Conservation (phyloP, 192 early-diverging fungal species). For the Obelidium mucronatum region DNA sequence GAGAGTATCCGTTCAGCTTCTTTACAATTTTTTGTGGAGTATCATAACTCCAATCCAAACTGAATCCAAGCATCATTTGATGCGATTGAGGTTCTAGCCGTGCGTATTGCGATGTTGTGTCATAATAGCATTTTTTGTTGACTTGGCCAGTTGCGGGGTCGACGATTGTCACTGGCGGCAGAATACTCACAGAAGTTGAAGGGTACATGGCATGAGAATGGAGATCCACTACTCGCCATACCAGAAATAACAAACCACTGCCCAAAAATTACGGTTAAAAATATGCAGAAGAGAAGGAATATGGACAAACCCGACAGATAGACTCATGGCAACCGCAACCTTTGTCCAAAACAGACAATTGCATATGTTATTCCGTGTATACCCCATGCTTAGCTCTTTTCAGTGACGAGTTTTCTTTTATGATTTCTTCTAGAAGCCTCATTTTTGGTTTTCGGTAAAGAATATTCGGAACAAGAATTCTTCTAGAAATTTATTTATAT, state of each 20-base stretch:
- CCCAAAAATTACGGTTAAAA: not conserved
- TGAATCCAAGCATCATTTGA: slow-evolving; percentile 33
- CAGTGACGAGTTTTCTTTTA: too few species aligned
- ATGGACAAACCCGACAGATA: not conserved
- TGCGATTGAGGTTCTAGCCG: slow-evolving; percentile 18
- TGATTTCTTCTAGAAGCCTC: too few species aligned
- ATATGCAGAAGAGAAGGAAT: not conserved
- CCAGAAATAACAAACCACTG: slow-evolving; percentile 9
- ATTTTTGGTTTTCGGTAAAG: too few species aligned
- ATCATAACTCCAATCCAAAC: slow-evolving; percentile 32
- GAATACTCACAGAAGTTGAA: too few species aligned
- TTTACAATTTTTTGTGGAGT: slow-evolving; percentile 15
- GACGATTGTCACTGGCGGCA: not conserved
- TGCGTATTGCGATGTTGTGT: slow-evolving; percentile 21
- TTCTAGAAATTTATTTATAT: too few species aligned
- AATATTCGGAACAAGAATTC: too few species aligned
- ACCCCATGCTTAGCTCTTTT: too few species aligned
- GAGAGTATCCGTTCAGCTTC: slow-evolving; percentile 24
- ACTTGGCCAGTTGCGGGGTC: slow-evolving; percentile 6
- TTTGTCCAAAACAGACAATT: slow-evolving; percentile 34
- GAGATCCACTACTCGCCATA: slow-evolving; percentile 21
- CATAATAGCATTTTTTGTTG: not conserved
- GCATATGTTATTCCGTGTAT: not conserved
- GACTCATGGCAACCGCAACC: slow-evolving; percentile 8
- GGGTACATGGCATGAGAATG: not conserved